phyloP scores from a whole-genome alignment of 305 asterid species.

The Fraxinus sp. region DNA sequence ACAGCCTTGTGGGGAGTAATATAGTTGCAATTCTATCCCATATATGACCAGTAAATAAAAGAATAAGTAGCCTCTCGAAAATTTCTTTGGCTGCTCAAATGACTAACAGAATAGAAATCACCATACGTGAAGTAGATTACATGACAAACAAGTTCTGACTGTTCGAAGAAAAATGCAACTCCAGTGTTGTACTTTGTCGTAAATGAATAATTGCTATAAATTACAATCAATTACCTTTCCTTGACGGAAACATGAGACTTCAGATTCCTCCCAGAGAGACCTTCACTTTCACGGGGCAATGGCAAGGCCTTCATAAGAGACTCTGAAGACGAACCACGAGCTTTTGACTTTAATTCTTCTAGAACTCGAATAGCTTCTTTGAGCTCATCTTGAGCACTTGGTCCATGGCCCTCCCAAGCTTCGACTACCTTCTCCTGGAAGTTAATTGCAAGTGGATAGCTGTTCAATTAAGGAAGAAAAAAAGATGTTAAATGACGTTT shows the following conservation, averaged over 20 bases:
- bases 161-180: conserved; percentile 4
- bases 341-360: conserved; percentile 59
- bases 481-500: neutral
- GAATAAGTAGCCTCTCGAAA: conserved; percentile 1
- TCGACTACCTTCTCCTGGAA: conserved; percentile 82
- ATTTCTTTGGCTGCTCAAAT: neutral
- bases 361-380: conserved; percentile 63
- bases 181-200: neutral
- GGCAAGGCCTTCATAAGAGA: conserved; percentile 55
- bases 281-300: conserved; percentile 25
- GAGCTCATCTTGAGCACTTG: conserved; percentile 66
- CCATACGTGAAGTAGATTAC: neutral
- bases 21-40: neutral
- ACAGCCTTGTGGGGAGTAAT: neutral
- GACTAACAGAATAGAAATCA: neutral
- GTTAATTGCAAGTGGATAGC: conserved; percentile 74
- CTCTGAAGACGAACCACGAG: conserved; percentile 38
- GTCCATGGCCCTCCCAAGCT: conserved; percentile 79
- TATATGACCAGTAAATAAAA: neutral
- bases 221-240: conserved; percentile 24
- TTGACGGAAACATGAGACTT: conserved; percentile 24
- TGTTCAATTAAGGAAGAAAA: conserved; percentile 33
- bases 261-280: conserved; percentile 15
- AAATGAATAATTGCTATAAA: neutral
- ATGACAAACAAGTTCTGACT: neutral